phyloP scores from a whole-genome alignment of 257 asterid species.

The Fraxinus pennsylvanica region DNA sequence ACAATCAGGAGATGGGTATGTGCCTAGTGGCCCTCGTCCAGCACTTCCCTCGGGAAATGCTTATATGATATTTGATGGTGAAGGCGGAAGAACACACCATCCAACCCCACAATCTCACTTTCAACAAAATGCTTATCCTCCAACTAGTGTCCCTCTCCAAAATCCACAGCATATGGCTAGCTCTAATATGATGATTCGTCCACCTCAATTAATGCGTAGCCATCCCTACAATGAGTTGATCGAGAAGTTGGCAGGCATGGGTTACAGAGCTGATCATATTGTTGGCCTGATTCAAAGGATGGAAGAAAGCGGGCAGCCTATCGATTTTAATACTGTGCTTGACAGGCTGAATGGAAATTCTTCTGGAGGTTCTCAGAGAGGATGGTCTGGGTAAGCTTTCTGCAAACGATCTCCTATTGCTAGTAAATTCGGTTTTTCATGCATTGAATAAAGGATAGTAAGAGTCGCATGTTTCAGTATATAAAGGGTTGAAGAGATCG shows the following conservation, averaged over 20 bases:
- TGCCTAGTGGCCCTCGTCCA: slow-evolving; percentile 61
- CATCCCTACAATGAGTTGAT: slow-evolving; percentile 77
- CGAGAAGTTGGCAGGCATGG: slow-evolving; percentile 88
- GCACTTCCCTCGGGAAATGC: slow-evolving; percentile 62
- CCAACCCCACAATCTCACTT: slow-evolving; percentile 63
- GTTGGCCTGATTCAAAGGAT: slow-evolving; percentile 72
- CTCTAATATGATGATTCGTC: slow-evolving; percentile 36
- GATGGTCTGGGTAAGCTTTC: slow-evolving; percentile 54
- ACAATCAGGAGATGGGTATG: slow-evolving; percentile 66
- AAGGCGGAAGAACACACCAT: slow-evolving; percentile 67
- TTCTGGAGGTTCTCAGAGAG: slow-evolving; percentile 82
- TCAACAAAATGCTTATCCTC: slow-evolving; percentile 70
- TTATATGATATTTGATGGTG: slow-evolving; percentile 65
- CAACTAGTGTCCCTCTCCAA: slow-evolving; percentile 52
- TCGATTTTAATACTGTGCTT: slow-evolving; percentile 76
- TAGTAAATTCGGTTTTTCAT: not conserved
- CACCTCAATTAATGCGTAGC: slow-evolving; percentile 52
- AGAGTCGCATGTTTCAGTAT: slow-evolving; percentile 26
- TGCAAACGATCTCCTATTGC: not conserved
- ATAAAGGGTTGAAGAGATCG: slow-evolving; percentile 17
- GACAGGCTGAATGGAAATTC: slow-evolving; percentile 79
- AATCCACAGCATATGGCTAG: slow-evolving; percentile 52
- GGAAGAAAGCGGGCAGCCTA: slow-evolving; percentile 86
- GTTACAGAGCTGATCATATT: slow-evolving; percentile 78
- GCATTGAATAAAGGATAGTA: slow-evolving; percentile 36